Conservation (phyloP, 2,329 filamentous ascomycete genomes). For the Botrytis medusae region DNA sequence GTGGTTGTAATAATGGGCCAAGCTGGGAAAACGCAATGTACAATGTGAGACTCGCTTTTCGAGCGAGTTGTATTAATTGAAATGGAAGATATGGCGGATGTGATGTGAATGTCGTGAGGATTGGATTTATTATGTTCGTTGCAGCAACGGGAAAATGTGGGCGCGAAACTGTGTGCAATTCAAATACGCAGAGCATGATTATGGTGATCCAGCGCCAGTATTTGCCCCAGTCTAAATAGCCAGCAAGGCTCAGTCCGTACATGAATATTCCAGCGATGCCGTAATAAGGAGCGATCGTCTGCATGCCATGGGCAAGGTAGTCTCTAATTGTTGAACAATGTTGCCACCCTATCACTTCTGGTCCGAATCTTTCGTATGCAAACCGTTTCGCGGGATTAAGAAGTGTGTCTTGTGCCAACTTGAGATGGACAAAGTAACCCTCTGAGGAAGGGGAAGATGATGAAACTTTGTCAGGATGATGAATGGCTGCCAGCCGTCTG, state of each 20-base stretch:
- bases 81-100: conserved; percentile 76
- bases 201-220: conserved; percentile 66
- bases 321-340: conserved; percentile 69
- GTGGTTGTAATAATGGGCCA: conserved; percentile 59
- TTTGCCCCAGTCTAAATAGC: conserved; percentile 66
- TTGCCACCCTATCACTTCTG: conserved; percentile 65
- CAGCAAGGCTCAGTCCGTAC: conserved; percentile 61
- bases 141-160: conserved; percentile 52
- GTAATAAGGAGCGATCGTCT: conserved; percentile 61
- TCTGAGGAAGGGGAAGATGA: conserved; percentile 38
- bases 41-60: conserved; percentile 73
- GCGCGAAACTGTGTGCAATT: conserved; percentile 56
- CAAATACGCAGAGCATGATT: conserved; percentile 53
- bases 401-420: conserved; percentile 79
- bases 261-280: conserved; percentile 55
- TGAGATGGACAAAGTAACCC: conserved; percentile 75
- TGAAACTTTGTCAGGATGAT: conserved; percentile 50
- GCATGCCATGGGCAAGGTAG: conserved; percentile 68
- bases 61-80: conserved; percentile 73
- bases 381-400: conserved; percentile 75
- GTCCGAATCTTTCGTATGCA: conserved; percentile 87
- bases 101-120: conserved; percentile 41
- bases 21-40: conserved; percentile 84
- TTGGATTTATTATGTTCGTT: conserved; percentile 47
- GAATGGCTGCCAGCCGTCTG: conserved; percentile 30